These are phyloP conservation scores for Boletus barrowsii DNA, from an alignment of 768 basidiomycete genomes.

Conservation along the genomic window DNA sequence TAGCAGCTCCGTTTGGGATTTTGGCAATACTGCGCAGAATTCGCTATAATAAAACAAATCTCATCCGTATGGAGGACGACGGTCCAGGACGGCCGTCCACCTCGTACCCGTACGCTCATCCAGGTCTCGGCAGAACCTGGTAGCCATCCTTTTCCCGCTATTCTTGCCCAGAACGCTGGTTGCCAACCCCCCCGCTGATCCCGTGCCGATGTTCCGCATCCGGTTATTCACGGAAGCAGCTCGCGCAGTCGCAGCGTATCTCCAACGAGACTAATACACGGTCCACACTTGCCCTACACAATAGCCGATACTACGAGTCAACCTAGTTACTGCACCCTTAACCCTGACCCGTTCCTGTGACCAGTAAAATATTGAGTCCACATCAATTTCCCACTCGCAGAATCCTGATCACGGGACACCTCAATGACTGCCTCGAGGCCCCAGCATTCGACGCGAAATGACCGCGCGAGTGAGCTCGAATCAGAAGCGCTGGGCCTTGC, in stretches of 20 bases:
- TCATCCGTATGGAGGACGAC: slow-evolving; percentile 3
- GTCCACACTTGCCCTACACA: not conserved
- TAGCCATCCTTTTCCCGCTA: slow-evolving; percentile 13
- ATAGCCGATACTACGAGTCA: slow-evolving; percentile 15
- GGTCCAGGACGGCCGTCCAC: slow-evolving; percentile 21
- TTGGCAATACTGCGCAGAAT: slow-evolving; percentile 9
- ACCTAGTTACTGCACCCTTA: slow-evolving; percentile 2
- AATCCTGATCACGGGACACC: slow-evolving; percentile 23
- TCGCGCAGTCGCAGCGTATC: not conserved
- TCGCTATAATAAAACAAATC: slow-evolving; percentile 18
- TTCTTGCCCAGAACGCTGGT: slow-evolving; percentile 10
- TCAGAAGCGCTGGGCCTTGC: slow-evolving; percentile 12
- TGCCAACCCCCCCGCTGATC: slow-evolving; percentile 9
- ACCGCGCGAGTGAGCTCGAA: slow-evolving; percentile 23
- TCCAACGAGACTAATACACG: too few species aligned
- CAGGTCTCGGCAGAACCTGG: slow-evolving; percentile 15
- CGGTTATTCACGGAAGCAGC: slow-evolving; percentile 14
- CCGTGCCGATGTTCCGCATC: slow-evolving; percentile 23
- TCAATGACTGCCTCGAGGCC: slow-evolving; percentile 27
- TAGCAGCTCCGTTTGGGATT: slow-evolving; percentile 27
- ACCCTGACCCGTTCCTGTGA: slow-evolving; percentile 27
- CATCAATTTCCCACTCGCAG: slow-evolving; percentile 14
- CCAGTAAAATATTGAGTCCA: slow-evolving; percentile 1
- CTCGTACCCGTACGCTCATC: slow-evolving; percentile 15
- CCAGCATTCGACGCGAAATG: slow-evolving; percentile 25